Conservation (phyloP, 2,329 filamentous ascomycete species). For the Calycina marina region DNA sequence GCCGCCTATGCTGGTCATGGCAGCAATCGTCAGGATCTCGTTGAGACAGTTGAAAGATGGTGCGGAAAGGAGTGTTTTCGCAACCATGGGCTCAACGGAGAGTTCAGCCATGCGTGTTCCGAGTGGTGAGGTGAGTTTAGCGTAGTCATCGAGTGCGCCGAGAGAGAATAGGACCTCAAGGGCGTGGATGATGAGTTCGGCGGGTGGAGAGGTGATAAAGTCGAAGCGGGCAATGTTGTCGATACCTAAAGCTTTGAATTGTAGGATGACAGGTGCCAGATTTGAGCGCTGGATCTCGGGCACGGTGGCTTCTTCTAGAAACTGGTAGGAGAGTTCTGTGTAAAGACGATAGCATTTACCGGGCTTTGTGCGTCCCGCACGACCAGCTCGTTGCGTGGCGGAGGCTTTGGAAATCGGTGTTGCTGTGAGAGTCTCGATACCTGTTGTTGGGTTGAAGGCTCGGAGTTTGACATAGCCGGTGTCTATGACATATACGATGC, state of each 20-base stretch:
- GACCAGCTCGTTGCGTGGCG: slow-evolving; percentile 78
- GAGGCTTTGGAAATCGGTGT: slow-evolving; percentile 80
- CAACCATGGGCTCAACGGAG: slow-evolving; percentile 90
- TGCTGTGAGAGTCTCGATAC: slow-evolving; percentile 75
- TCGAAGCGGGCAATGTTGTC: slow-evolving; percentile 88
- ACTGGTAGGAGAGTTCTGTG: slow-evolving; percentile 56
- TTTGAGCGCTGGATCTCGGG: slow-evolving; percentile 92
- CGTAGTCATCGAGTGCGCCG: slow-evolving; percentile 76
- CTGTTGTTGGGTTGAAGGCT: slow-evolving; percentile 68
- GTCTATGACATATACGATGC: slow-evolving; percentile 83
- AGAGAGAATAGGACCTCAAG: slow-evolving; percentile 79
- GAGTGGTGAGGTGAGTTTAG: slow-evolving; percentile 78
- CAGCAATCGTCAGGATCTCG: slow-evolving; percentile 82
- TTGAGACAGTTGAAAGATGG: slow-evolving; percentile 61
- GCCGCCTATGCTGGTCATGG: slow-evolving; percentile 81
- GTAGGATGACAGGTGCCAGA: slow-evolving; percentile 72
- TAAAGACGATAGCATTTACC: slow-evolving; percentile 94
- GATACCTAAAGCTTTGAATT: slow-evolving; percentile 88
- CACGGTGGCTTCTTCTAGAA: slow-evolving; percentile 55
- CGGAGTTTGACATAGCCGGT: slow-evolving; percentile 82
- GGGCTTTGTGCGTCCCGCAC: slow-evolving; percentile 75
- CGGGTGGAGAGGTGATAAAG: slow-evolving; percentile 74
- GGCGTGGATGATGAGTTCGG: slow-evolving; percentile 70
- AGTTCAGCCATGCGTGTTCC: slow-evolving; percentile 86
- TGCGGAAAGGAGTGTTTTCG: slow-evolving; percentile 68